These are phyloP conservation scores for Amanita brunnescens DNA, from an alignment of 768 basidiomycete species.

Conservation along the genomic window DNA sequence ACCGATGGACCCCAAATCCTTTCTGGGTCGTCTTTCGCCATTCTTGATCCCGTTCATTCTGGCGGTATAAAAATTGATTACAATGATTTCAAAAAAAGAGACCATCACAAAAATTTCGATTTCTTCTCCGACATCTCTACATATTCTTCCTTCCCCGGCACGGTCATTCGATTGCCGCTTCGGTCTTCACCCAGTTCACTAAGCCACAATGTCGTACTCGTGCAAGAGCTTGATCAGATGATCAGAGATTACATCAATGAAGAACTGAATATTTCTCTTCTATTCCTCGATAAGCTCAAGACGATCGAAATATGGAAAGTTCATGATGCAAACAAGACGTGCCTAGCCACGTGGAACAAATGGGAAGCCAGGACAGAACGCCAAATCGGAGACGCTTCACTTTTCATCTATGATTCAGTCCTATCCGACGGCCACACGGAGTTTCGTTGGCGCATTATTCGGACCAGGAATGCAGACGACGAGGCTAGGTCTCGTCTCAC, in stretches of 20 bases:
- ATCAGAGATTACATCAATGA: conserved; percentile 31
- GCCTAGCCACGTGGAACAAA: conserved; percentile 15
- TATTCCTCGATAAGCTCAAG: conserved; percentile 33
- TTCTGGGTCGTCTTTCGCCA: conserved; percentile 28
- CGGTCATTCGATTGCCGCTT: conserved; percentile 40
- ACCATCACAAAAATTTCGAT: conserved; percentile 25
- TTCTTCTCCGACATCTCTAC: conserved; percentile 15
- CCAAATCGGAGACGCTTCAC: not conserved
- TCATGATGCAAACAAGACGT: conserved; percentile 14
- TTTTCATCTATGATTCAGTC: not conserved
- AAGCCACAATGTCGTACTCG: conserved; percentile 23
- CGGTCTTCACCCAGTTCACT: conserved; percentile 25
- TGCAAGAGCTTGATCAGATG: conserved; percentile 27
- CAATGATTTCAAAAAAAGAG: conserved; percentile 16
- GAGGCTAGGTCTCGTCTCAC: conserved; percentile 5
- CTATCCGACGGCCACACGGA: not conserved
- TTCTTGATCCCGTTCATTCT: conserved; percentile 34
- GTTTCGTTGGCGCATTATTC: conserved; percentile 25
- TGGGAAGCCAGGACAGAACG: not conserved
- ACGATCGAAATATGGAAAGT: conserved; percentile 34
- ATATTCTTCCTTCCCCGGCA: conserved; percentile 25
- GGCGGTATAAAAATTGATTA: conserved; percentile 26
- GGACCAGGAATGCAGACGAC: conserved; percentile 9
- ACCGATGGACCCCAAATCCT: conserved; percentile 43
- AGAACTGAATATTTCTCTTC: conserved; percentile 30